A percentile compares a stretch with the other conserved stretches of the same genome.
Conservation (phyloP, 2,329 filamentous ascomycete genomes). For the Capronia americana region DNA sequence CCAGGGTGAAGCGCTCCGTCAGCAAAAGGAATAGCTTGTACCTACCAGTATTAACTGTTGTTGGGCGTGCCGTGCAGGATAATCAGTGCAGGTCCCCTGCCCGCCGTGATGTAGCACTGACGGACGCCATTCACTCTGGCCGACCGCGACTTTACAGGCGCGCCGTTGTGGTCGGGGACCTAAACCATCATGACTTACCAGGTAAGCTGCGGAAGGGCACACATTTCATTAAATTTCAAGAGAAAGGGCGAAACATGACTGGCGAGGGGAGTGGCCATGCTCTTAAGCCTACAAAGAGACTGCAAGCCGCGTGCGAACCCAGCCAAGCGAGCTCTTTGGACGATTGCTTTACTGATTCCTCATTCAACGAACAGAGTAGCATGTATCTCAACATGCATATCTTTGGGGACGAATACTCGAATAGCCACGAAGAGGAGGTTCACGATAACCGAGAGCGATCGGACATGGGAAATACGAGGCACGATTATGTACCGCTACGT, state of each 20-base stretch:
- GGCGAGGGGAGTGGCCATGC: too few species aligned
- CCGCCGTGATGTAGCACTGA: not conserved
- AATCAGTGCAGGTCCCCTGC: not conserved
- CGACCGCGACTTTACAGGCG: not conserved
- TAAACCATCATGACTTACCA: not conserved
- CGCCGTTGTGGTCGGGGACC: not conserved
- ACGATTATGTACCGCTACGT: not conserved
- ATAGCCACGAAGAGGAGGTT: not conserved
- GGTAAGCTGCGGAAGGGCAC: not conserved
- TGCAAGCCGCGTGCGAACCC: too few species aligned
- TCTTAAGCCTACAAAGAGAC: too few species aligned
- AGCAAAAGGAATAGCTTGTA: not conserved
- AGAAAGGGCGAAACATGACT: too few species aligned
- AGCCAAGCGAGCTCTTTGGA: not conserved
- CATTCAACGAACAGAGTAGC: not conserved
- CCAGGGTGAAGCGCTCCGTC: slow-evolving; percentile 1
- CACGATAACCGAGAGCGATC: not conserved
- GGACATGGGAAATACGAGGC: not conserved
- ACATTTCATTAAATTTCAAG: not conserved
- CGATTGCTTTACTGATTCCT: not conserved
- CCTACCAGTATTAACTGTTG: not conserved
- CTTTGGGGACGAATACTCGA: not conserved
- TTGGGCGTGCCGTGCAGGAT: slow-evolving; percentile 1
- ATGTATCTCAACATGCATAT: not conserved
- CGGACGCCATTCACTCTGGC: not conserved